These are phyloP conservation scores for Dichomitus squalens DNA, from an alignment of 1,284 basidiomycete genomes.

Conservation along the genomic window DNA sequence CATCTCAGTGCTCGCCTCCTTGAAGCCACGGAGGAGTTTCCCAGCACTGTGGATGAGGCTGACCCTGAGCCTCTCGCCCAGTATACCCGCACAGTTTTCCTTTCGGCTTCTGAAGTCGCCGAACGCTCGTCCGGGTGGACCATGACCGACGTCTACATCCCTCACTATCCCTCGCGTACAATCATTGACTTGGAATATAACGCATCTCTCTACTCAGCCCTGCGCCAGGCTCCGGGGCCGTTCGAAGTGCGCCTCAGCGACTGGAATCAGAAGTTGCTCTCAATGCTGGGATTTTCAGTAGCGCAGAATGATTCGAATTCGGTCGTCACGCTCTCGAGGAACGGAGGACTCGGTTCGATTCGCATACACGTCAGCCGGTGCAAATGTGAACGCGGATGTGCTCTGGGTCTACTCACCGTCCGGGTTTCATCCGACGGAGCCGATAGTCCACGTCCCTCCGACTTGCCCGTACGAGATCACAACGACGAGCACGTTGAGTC, in stretches of 20 bases:
- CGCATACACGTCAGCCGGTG: neutral
- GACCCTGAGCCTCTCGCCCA: too few species aligned
- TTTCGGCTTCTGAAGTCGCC: too few species aligned
- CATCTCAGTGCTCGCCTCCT: neutral
- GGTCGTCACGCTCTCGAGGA: neutral
- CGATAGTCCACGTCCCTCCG: neutral
- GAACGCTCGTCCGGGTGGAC: too few species aligned
- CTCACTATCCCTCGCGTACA: too few species aligned
- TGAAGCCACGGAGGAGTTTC: too few species aligned
- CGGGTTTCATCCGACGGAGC: too few species aligned
- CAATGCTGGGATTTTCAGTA: too few species aligned
- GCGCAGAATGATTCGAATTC: neutral
- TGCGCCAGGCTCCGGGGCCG: neutral
- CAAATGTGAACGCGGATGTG: neutral
- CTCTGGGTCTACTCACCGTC: neutral
- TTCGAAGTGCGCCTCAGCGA: neutral
- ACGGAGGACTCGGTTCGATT: neutral
- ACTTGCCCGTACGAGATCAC: neutral
- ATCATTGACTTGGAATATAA: too few species aligned
- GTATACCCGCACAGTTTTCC: too few species aligned
- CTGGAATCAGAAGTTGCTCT: neutral
- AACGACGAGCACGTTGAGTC: neutral
- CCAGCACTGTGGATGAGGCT: too few species aligned
- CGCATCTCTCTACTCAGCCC: neutral
- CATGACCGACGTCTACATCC: too few species aligned